A percentile compares a stretch with the other conserved stretches of the same genome.
phyloP scores from a whole-genome alignment of 306 rosid genomes.

The Adenanthera pavonina region DNA sequence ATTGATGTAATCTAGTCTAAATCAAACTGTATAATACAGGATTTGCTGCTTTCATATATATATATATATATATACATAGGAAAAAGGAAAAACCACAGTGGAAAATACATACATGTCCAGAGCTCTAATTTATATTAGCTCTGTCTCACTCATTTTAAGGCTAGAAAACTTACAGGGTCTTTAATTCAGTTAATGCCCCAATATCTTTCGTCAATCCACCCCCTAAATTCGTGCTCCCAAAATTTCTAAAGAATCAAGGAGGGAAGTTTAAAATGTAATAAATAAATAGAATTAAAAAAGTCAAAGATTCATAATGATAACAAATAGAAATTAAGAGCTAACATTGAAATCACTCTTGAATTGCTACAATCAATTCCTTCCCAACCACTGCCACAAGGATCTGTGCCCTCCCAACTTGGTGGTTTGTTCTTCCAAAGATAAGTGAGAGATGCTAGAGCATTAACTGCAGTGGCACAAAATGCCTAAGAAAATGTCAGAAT shows the following conservation, averaged over 20 bases:
- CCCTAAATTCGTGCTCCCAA: constrained; percentile 41
- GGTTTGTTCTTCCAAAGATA: constrained; percentile 51
- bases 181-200: constrained; percentile 52
- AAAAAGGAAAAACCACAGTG: background rate
- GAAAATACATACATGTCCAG: background rate
- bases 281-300: background rate
- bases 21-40: background rate
- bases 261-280: background rate
- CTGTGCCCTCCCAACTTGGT: constrained; percentile 49
- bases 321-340: constrained; percentile 31
- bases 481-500: background rate
- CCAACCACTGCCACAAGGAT: constrained; percentile 54
- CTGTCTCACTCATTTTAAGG: constrained; percentile 1
- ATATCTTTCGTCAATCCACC: constrained; percentile 59
- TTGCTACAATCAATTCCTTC: constrained; percentile 48
- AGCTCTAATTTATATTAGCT: background rate
- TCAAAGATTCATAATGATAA: no score
- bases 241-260: constrained; percentile 45
- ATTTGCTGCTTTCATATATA: background rate
- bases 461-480: constrained; percentile 36
- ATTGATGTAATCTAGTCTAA: background rate
- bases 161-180: constrained; percentile 51
- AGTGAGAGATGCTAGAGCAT: constrained; percentile 38
- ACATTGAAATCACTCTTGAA: constrained; percentile 50
- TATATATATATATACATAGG: no score